Evolutionary conservation across 495 filamentous ascomycete species (phyloP).

Genomic region (Aspergillus coremiiformis): DNA sequence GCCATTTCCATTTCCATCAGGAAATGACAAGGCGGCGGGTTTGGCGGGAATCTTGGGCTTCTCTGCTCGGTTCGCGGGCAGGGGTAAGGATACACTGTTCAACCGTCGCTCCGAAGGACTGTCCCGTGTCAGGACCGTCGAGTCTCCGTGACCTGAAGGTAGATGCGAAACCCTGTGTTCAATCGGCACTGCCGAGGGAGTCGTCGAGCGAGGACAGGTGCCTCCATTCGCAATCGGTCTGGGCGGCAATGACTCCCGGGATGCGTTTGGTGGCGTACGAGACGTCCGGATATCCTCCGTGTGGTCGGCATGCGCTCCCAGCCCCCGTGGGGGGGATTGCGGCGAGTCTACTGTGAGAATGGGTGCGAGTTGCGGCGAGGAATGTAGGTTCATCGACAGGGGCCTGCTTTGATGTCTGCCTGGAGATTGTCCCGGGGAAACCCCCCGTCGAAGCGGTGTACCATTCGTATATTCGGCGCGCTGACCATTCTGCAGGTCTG

Average conservation of each 20-base stretch:
- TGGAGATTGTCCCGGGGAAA: constrained; percentile 21
- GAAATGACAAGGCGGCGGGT: constrained; percentile 31
- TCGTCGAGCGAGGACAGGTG: constrained; percentile 38
- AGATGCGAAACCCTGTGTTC: constrained; percentile 45
- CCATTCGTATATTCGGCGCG: constrained; percentile 18
- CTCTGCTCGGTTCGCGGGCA: constrained; percentile 69
- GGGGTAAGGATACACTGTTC: constrained; percentile 48
- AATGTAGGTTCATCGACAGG: constrained; percentile 47
- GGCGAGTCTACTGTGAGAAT: constrained; percentile 68
- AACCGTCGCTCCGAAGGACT: constrained; percentile 26
- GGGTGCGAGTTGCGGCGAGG: constrained; percentile 57
- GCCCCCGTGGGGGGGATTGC: constrained; percentile 56
- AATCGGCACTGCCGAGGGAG: constrained; percentile 45
- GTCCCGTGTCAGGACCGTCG: constrained; percentile 16
- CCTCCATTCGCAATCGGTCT: constrained; percentile 35
- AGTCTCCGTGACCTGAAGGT: constrained; percentile 32
- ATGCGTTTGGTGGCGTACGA: constrained; percentile 21
- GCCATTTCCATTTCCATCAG: constrained; percentile 16
- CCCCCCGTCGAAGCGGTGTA: constrained; percentile 24
- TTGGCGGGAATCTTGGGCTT: constrained; percentile 67
- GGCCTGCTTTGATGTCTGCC: constrained; percentile 29
- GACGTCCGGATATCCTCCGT: constrained; percentile 19
- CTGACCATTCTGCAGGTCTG: constrained; percentile 25
- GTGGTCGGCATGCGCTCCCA: constrained; percentile 12
- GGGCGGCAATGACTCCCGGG: constrained; percentile 25